Base-by-base conservation (phyloP, 371 early-diverging fungal species). In the Mycotypha africana region DNA sequence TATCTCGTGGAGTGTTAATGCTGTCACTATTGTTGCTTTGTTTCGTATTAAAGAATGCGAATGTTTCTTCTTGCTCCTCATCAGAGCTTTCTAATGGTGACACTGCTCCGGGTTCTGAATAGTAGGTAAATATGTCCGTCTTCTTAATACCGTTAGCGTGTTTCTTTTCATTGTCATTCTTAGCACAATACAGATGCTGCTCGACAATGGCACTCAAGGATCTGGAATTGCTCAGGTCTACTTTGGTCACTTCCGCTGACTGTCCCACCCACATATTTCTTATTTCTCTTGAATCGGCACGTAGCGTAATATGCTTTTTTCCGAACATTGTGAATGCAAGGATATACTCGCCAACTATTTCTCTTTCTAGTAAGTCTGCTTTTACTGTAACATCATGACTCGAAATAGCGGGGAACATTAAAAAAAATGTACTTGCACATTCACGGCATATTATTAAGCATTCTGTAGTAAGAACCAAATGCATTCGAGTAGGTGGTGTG, bases 191-290 rank as follows among this genome's bases (percentile, higher is more conserved):
- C 45, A 52, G 41, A 21, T 45, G 52, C 24, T 53, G 52, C 20
- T 58, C 42, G 7, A 46, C 58, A 25, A 42, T 46, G 2, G 40
- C 31, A 4, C 36, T 47, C 9, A 60, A 17, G 10, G 56, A 26
- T 20, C 53, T 30, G 34, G 56, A 36, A n/a, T n/a, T n/a, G n/a
- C n/a, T n/a, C n/a, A n/a, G n/a, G n/a, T n/a, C n/a, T 10, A 44
- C 28, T n/a, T 38, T 22, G 4, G 33, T 38, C 6, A 30, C 2
- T 8, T 36, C 12, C 1, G 14, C 36, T 6, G 57, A 31, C 9
- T 45, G 42, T 20, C 62, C 62, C 34, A 57, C 34, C 62, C 62
- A 62, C 48, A 42, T 50, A 45, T 57, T 57, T 47, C 58, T 45
- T 23, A 46, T 45, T 28, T 62, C 58, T 22, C 46, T 57, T 17